Conservation (phyloP, 1,284 basidiomycete species). For the Anthracocystis setariae region DNA sequence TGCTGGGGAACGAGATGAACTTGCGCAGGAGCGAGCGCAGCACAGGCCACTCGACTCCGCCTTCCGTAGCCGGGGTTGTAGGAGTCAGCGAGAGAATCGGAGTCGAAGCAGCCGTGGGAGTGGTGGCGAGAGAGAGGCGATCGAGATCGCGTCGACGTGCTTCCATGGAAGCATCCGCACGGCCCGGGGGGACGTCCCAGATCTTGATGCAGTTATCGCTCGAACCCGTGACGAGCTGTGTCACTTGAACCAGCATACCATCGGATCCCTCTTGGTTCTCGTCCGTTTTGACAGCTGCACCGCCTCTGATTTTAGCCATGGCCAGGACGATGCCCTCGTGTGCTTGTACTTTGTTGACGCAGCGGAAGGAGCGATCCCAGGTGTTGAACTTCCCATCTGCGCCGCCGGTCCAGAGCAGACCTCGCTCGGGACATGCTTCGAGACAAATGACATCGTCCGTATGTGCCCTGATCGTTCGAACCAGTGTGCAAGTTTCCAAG, state of each 20-base stretch:
- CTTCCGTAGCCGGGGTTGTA: background rate
- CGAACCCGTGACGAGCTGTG: slow-evolving; percentile 52
- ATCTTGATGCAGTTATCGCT: slow-evolving; percentile 61
- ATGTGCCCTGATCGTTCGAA: slow-evolving; percentile 85
- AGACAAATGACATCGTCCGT: slow-evolving; percentile 71
- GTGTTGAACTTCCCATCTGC: slow-evolving; percentile 57
- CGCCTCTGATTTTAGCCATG: slow-evolving; percentile 21
- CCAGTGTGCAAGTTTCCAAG: slow-evolving; percentile 83
- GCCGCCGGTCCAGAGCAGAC: slow-evolving; percentile 50
- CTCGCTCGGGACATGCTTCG: slow-evolving; percentile 62
- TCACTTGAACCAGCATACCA: slow-evolving; percentile 3
- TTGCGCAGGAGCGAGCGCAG: slow-evolving; percentile 78
- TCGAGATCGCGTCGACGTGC: slow-evolving; percentile 19
- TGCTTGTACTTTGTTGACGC: slow-evolving; percentile 59
- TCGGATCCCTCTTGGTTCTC: background rate
- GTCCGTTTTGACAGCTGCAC: background rate
- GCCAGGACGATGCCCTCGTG: slow-evolving; percentile 42
- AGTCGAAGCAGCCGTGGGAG: slow-evolving; percentile 7
- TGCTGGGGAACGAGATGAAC: slow-evolving; percentile 86
- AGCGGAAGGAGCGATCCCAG: slow-evolving; percentile 54
- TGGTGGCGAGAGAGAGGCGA: slow-evolving; percentile 15
- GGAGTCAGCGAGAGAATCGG: slow-evolving; percentile 7
- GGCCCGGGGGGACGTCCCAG: slow-evolving; percentile 43
- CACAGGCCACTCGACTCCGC: slow-evolving; percentile 61
- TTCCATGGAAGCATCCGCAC: background rate